Base-by-base conservation (phyloP, 139 green algal species). In the Chlorella sp. region DNA sequence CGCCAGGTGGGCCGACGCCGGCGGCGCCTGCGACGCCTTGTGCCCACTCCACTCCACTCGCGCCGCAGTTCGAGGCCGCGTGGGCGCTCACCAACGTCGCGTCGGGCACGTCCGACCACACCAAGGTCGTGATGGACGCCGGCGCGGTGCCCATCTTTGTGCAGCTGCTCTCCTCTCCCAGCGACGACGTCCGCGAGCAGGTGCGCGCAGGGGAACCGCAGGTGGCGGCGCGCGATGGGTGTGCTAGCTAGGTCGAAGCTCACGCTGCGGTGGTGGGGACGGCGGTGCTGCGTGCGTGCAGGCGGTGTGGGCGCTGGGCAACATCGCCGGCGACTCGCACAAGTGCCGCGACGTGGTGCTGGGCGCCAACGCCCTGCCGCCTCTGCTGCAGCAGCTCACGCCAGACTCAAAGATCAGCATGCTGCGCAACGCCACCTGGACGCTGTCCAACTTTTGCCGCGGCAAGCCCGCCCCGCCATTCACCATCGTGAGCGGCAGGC, bases 21-120 rank as follows among this genome's bases (percentile, higher is more conserved):
- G n/a, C n/a, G n/a, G n/a, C n/a, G n/a, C n/a, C n/a, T n/a, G n/a
- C n/a, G n/a, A n/a, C n/a, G n/a, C n/a, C n/a, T n/a, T 60, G 49
- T 60, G 49, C 49, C 49, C 49, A 60, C 49, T 20, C 17, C 49
- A n/a, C n/a, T n/a, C n/a, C n/a, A n/a, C n/a, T n/a, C n/a, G n/a
- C 42, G 1, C 27, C 33, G 29, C 85, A 96, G 92, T 97, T 97
- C 67, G 93, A 97, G 77, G 95, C 95, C n/a, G 95, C 94, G 1
- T 99, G 95, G 95, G 96, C 96, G 3, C 84, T 99, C 1, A 99
- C 96, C 33, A 99, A 99, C 80, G 96, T 99, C 29, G 96, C 96
- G 2, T 97, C 90, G 0, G 96, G 96, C 50, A 99, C 96, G 5
- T 94, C 86, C 24, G 94, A 97, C 17, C 93, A 99, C 82, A 99